Percentiles rank a stretch among this genome's conserved stretches.
Conservation (phyloP, 176 grass and related monocot species). For the Areca catechu region DNA sequence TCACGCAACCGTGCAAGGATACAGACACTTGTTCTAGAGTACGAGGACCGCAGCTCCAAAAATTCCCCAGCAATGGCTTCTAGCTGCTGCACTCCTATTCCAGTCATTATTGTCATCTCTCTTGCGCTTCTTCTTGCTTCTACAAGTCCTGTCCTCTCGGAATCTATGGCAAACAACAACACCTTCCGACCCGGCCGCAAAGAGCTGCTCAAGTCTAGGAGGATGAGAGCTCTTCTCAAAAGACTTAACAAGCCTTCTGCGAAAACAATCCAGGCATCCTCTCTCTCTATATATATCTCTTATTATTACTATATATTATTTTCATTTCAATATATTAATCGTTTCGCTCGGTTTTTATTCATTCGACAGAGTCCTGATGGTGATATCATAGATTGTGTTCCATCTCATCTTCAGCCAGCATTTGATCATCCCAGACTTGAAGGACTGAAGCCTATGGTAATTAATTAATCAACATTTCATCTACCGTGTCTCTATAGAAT, state of each 20-base stretch:
- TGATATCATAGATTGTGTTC: slow-evolving; percentile 83
- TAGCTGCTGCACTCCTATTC: slow-evolving; percentile 3
- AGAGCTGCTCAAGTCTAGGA: slow-evolving; percentile 54
- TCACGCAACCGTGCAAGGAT: slow-evolving; percentile 4
- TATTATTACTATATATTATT: not conserved
- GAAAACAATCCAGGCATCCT: slow-evolving; percentile 71
- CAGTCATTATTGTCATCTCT: slow-evolving; percentile 1
- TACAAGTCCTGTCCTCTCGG: too few species aligned
- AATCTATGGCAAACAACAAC: slow-evolving; percentile 21
- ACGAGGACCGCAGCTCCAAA: slow-evolving; percentile 7
- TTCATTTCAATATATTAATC: not conserved
- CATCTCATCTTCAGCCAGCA: slow-evolving; percentile 74
- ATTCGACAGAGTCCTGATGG: slow-evolving; percentile 73
- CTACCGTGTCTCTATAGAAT: too few species aligned
- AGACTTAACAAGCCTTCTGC: slow-evolving; percentile 75
- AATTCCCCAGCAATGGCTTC: slow-evolving; percentile 30
- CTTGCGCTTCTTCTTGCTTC: slow-evolving; percentile 17
- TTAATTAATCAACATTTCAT: too few species aligned
- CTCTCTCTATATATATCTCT: not conserved
- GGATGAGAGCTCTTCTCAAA: slow-evolving; percentile 50
- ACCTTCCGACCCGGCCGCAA: slow-evolving; percentile 40
- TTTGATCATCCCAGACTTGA: slow-evolving; percentile 85
- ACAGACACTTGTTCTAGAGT: slow-evolving; percentile 9
- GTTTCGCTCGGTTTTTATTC: too few species aligned
- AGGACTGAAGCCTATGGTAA: slow-evolving; percentile 59